Evolutionary conservation across 169 alveolate species (phyloP).

Genomic region (Eimeria tenella): DNA sequence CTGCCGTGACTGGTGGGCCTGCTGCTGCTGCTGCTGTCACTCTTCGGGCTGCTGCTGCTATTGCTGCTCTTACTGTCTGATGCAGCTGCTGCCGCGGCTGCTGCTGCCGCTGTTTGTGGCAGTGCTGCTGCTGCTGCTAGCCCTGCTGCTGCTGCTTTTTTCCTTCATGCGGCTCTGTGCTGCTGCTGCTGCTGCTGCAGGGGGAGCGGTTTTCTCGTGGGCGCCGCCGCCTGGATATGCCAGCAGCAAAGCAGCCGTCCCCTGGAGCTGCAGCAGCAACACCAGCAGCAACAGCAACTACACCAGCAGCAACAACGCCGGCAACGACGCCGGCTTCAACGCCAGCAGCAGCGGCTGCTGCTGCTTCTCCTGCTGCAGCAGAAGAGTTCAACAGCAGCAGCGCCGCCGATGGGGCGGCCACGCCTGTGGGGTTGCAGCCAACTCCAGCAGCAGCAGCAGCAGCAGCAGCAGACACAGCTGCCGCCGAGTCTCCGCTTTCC

Average conservation of each 20-base stretch:
- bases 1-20: not conserved
- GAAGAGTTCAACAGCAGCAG: not conserved
- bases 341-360: not conserved
- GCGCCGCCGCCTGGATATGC: constrained; percentile 76
- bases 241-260: constrained; percentile 53
- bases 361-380: constrained; percentile 14
- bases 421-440: not conserved
- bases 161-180: not conserved
- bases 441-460: constrained; percentile 25
- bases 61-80: not conserved
- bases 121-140: not conserved
- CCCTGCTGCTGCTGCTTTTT: not conserved
- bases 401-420: not conserved
- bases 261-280: constrained; percentile 27
- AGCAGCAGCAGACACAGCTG: not conserved
- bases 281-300: constrained; percentile 21
- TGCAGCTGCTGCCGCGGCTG: not conserved
- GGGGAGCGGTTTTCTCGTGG: constrained; percentile 77
- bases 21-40: not conserved
- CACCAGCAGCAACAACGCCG: constrained; percentile 2
- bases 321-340: not conserved
- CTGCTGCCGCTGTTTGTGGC: not conserved
- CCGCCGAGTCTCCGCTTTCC: not conserved
- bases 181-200: constrained; percentile 58
- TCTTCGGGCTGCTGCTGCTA: not conserved